Evolutionary conservation across 2,329 filamentous ascomycete species (phyloP).

Genomic region (Ophiostoma montium): DNA sequence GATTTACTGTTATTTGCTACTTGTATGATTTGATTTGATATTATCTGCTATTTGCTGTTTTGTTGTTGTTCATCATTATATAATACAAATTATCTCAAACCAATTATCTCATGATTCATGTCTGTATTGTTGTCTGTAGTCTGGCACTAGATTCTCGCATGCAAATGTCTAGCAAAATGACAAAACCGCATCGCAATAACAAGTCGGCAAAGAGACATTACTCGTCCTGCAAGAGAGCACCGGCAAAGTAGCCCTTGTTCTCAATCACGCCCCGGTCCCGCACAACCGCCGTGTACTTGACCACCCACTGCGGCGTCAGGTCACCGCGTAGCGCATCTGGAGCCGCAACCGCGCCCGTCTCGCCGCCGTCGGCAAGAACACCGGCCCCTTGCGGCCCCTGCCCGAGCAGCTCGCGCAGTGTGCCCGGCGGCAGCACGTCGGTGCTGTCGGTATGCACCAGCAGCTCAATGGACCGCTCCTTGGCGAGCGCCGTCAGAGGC

Average conservation of each 20-base stretch:
- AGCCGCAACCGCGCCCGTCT: slow-evolving; percentile 14
- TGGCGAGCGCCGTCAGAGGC: slow-evolving; percentile 72
- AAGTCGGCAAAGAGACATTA: slow-evolving; percentile 12
- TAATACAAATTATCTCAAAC: too few species aligned
- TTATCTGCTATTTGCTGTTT: too few species aligned
- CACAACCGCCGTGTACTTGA: slow-evolving; percentile 93
- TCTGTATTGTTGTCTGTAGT: not conserved
- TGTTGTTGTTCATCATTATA: too few species aligned
- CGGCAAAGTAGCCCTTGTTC: slow-evolving; percentile 95
- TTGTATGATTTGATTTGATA: too few species aligned
- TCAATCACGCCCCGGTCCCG: slow-evolving; percentile 90
- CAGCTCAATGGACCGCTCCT: slow-evolving; percentile 67
- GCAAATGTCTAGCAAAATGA: not conserved
- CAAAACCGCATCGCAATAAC: slow-evolving; percentile 8
- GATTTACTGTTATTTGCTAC: too few species aligned
- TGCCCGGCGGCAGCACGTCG: slow-evolving; percentile 76
- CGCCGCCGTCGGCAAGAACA: slow-evolving; percentile 42
- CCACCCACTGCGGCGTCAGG: slow-evolving; percentile 81
- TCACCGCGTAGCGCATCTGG: slow-evolving; percentile 53
- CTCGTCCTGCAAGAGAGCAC: slow-evolving; percentile 50
- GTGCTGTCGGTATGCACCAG: slow-evolving; percentile 90
- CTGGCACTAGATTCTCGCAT: not conserved
- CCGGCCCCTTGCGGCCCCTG: slow-evolving; percentile 58
- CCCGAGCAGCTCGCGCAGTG: slow-evolving; percentile 69
- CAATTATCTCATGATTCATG: too few species aligned